phyloP scores from a whole-genome alignment of 148 eudicot species.

The Selenicereus undatus region DNA sequence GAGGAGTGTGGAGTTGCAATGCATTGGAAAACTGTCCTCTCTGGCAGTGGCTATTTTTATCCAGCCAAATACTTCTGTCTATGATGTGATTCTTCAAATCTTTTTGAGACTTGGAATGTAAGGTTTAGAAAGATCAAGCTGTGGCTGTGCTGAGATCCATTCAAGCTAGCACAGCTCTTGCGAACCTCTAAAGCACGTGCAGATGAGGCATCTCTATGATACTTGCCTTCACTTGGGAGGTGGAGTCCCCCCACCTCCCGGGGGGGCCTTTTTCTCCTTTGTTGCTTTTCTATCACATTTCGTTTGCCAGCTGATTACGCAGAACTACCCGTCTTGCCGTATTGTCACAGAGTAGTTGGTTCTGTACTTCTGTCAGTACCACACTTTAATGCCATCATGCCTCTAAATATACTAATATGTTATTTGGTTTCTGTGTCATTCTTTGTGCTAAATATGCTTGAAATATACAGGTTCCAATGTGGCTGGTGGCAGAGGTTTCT shows the following conservation, averaged over 20 bases:
- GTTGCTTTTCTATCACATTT: neutral
- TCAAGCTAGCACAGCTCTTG: no score
- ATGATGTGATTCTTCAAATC: no score
- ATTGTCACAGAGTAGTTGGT: neutral
- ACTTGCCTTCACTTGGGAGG: neutral
- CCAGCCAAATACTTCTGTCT: no score
- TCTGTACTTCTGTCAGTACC: neutral
- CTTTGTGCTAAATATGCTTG: conserved; percentile 15
- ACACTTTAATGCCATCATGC: neutral
- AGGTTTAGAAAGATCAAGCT: no score
- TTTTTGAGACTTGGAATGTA: no score
- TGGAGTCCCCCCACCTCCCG: neutral
- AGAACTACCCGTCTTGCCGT: neutral
- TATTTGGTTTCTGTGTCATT: neutral
- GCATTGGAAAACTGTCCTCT: no score
- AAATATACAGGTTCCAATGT: conserved; percentile 66
- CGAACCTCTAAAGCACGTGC: neutral
- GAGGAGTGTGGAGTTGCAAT: no score
- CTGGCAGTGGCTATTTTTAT: no score
- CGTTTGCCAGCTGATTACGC: neutral
- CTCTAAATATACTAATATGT: neutral
- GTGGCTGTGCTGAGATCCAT: no score
- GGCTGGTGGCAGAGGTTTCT: conserved; percentile 97
- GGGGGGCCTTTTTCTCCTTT: neutral
- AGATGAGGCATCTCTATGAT: neutral